phyloP scores from a whole-genome alignment of 2,329 filamentous ascomycete genomes.

The Fusarium albosuccineum region DNA sequence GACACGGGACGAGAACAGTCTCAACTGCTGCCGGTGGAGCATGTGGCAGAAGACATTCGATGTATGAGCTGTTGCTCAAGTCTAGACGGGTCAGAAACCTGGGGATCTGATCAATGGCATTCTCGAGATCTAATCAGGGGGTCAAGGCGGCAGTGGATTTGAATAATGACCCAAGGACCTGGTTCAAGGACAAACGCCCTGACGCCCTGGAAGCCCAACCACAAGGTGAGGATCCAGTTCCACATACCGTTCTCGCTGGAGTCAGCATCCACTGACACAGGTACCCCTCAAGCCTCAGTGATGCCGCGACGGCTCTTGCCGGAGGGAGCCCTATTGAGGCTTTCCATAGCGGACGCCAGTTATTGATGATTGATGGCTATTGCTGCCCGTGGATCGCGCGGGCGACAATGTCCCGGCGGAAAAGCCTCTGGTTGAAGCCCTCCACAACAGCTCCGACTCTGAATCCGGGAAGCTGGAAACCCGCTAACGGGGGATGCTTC shows the following conservation, averaged over 20 bases:
- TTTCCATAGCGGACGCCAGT: slow-evolving; percentile 5
- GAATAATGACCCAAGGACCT: slow-evolving; percentile 23
- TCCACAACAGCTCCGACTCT: background rate
- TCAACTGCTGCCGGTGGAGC: slow-evolving; percentile 26
- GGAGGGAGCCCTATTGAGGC: background rate
- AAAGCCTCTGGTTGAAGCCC: background rate
- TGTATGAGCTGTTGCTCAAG: slow-evolving; percentile 6
- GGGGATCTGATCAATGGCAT: slow-evolving; percentile 22
- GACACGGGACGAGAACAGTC: background rate
- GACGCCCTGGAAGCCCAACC: background rate
- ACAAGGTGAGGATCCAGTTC: slow-evolving; percentile 9
- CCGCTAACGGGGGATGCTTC: slow-evolving; percentile 21
- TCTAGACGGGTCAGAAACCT: slow-evolving; percentile 19
- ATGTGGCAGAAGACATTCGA: slow-evolving; percentile 14
- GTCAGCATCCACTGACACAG: slow-evolving; percentile 2
- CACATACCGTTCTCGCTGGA: slow-evolving; percentile 23
- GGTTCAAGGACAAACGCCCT: slow-evolving; percentile 17
- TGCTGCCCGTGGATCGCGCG: slow-evolving; percentile 1
- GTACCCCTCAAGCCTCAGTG: background rate
- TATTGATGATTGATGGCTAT: background rate
- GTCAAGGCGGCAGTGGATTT: slow-evolving; percentile 25
- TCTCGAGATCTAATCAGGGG: slow-evolving; percentile 3
- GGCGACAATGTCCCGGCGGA: background rate
- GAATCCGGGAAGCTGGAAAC: slow-evolving; percentile 19
- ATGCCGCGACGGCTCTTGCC: slow-evolving; percentile 4